phyloP scores from a whole-genome alignment of 1,284 basidiomycete species.

The Rhodofomes roseus region DNA sequence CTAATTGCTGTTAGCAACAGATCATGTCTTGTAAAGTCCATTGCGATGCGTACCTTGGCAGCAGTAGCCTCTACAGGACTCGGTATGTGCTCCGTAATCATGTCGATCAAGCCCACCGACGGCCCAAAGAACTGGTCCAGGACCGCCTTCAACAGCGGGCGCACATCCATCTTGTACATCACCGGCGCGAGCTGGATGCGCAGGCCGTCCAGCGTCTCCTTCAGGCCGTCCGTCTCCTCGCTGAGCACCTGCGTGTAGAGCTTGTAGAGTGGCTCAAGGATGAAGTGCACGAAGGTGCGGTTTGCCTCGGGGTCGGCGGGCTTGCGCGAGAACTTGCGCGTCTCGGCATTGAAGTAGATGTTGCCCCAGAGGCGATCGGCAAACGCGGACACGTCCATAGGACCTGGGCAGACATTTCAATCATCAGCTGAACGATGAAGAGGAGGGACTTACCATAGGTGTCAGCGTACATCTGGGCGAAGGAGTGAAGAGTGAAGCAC shows the following conservation, averaged over 20 bases:
- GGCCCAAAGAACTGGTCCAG: slow-evolving; percentile 96
- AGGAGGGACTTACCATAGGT: slow-evolving; percentile 63
- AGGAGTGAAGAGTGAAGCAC: slow-evolving; percentile 94
- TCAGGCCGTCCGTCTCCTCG: slow-evolving; percentile 83
- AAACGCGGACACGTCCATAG: slow-evolving; percentile 63
- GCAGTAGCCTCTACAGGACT: slow-evolving; percentile 72
- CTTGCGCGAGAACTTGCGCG: slow-evolving; percentile 88
- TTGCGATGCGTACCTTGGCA: slow-evolving; percentile 56
- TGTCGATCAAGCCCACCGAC: slow-evolving; percentile 85
- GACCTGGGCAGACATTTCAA: slow-evolving; percentile 35
- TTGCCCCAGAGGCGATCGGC: slow-evolving; percentile 97
- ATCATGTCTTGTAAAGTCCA: background rate
- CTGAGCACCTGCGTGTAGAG: slow-evolving; percentile 94
- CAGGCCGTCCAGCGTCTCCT: slow-evolving; percentile 75
- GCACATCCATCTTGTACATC: slow-evolving; percentile 97
- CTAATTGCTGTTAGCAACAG: slow-evolving; percentile 31
- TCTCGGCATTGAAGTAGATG: slow-evolving; percentile 87
- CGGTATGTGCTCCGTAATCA: slow-evolving; percentile 89
- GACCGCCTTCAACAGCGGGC: slow-evolving; percentile 91
- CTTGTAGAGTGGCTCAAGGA: slow-evolving; percentile 96
- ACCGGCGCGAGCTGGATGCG: slow-evolving; percentile 89
- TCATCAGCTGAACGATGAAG: background rate
- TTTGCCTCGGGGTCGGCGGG: slow-evolving; percentile 77
- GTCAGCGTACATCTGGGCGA: slow-evolving; percentile 96
- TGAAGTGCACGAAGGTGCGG: slow-evolving; percentile 94